phyloP scores from a whole-genome alignment of 1,284 basidiomycete species.

The Melampsora occidentalis region DNA sequence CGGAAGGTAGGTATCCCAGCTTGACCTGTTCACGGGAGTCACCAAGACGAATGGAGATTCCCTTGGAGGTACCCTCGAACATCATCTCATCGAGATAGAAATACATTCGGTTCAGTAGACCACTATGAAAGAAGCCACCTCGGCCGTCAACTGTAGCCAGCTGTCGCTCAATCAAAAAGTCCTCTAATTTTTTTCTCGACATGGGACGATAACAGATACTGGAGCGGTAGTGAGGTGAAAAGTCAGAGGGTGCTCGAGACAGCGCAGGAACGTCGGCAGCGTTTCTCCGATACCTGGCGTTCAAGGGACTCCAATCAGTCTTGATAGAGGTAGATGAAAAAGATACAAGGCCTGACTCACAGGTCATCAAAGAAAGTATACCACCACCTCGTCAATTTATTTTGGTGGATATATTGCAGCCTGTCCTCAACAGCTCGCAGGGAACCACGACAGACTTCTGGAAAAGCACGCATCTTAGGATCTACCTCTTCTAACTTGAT shows the following conservation, averaged over 20 bases:
- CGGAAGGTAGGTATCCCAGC: constrained; percentile 60
- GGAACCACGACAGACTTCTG: constrained; percentile 42
- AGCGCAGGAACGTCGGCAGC: constrained; percentile 61
- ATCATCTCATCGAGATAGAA: constrained; percentile 70
- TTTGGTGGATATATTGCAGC: constrained; percentile 45
- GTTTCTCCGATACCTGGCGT: constrained; percentile 62
- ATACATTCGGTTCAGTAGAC: constrained; percentile 72
- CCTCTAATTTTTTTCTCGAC: constrained; percentile 65
- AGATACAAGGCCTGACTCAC: constrained; percentile 41
- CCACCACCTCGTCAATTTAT: constrained; percentile 63
- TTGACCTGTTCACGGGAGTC: constrained; percentile 65
- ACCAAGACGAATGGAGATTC: constrained; percentile 58
- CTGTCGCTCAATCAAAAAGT: constrained; percentile 65
- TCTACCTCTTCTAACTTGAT: constrained; percentile 55
- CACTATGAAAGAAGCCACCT: constrained; percentile 64
- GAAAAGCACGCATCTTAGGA: constrained; percentile 16
- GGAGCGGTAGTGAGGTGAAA: constrained; percentile 69
- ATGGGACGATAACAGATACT: constrained; percentile 74
- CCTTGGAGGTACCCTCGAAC: constrained; percentile 57
- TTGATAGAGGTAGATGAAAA: background rate
- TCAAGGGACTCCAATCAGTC: background rate
- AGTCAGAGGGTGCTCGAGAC: constrained; percentile 60
- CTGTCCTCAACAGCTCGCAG: constrained; percentile 25
- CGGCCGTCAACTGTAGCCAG: constrained; percentile 60
- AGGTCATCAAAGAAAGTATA: constrained; percentile 71